Evolutionary conservation across 345 rosid genomes (phyloP).

Genomic region (Ricinus communis): DNA sequence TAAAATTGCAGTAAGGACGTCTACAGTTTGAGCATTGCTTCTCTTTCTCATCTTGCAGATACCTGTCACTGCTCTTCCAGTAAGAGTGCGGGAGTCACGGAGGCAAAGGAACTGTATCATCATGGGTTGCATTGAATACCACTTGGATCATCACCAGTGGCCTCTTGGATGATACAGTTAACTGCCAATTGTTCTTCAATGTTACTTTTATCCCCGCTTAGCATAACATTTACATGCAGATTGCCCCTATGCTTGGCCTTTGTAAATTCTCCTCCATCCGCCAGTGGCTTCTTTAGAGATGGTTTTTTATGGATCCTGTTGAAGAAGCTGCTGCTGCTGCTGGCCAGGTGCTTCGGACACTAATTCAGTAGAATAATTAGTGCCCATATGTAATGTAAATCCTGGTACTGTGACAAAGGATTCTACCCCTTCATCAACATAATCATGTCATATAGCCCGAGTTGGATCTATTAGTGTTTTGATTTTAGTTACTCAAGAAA

Average conservation of each 20-base stretch:
- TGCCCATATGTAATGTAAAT: not conserved
- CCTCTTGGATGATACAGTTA: too few species aligned
- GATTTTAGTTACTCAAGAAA: too few species aligned
- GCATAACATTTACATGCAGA: too few species aligned
- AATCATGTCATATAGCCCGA: too few species aligned
- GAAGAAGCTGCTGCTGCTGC: not conserved
- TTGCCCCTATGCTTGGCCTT: not conserved
- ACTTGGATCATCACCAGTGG: not conserved
- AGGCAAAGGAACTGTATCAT: not conserved
- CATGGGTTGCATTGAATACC: not conserved
- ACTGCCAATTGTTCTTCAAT: too few species aligned
- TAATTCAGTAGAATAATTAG: not conserved
- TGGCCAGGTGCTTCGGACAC: not conserved
- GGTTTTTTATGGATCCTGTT: too few species aligned
- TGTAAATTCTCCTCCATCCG: not conserved
- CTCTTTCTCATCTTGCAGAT: slow-evolving; percentile 9
- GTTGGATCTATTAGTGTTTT: too few species aligned
- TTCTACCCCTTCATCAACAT: too few species aligned
- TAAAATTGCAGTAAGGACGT: slow-evolving; percentile 15
- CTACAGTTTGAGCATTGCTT: slow-evolving; percentile 1
- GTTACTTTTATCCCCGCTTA: too few species aligned
- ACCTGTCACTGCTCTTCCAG: not conserved
- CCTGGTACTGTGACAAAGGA: too few species aligned
- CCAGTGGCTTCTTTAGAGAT: not conserved
- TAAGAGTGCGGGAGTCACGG: too few species aligned